phyloP scores from a whole-genome alignment of 805 yeast genomes.

The Candida boleticola region DNA sequence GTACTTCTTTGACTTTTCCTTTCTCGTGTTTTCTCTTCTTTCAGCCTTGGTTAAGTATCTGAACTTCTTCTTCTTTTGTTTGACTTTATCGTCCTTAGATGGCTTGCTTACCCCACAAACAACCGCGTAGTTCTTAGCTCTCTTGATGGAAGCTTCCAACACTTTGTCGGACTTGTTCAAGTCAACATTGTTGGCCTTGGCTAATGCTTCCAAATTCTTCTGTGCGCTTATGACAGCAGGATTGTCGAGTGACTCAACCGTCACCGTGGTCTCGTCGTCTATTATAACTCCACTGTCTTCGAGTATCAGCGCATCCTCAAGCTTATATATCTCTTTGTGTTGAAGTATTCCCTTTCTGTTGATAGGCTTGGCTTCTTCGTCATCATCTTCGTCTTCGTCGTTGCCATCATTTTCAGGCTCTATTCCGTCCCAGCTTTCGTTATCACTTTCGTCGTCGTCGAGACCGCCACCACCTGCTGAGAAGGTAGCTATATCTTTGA shows the following conservation, averaged over 20 bases:
- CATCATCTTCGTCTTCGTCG: conserved; percentile 8
- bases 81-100: conserved; percentile 18
- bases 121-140: conserved; percentile 83
- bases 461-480: conserved; percentile 18
- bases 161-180: conserved; percentile 65
- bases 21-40: conserved; percentile 50
- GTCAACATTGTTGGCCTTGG: conserved; percentile 71
- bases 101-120: conserved; percentile 52
- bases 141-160: conserved; percentile 66
- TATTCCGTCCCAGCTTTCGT: conserved; percentile 8
- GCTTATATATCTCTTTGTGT: conserved; percentile 38
- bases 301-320: conserved; percentile 22
- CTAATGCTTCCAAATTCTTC: conserved; percentile 37
- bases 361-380: conserved; percentile 11
- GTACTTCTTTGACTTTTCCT: conserved; percentile 25
- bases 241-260: conserved; percentile 43
- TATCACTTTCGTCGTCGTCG: conserved; percentile 15
- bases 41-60: conserved; percentile 83
- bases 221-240: conserved; percentile 35
- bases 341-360: conserved; percentile 42
- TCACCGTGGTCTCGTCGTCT: conserved; percentile 43
- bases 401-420: conserved; percentile 7
- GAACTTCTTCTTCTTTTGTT: conserved; percentile 56
- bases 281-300: conserved; percentile 36
- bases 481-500: conserved; percentile 23